Evolutionary conservation across 352 stramenopile genomes (phyloP), one percentile per base, ranked within the genome.

Genomic region (Globisporangium megalacanthum): DNA sequence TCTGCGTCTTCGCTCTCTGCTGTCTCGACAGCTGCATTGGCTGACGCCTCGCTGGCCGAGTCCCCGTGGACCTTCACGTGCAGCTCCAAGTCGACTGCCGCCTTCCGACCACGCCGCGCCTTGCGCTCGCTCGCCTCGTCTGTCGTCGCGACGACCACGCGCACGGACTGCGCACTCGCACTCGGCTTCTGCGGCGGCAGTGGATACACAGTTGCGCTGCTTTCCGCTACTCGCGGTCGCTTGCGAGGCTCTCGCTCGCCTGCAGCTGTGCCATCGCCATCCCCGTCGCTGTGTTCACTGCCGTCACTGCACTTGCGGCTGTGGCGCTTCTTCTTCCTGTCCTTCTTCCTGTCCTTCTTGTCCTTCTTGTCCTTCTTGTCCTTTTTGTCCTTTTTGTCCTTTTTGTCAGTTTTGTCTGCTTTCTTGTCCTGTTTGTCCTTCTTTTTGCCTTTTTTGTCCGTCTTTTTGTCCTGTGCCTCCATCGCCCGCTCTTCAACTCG

Each of bases 61-160:
- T 49, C 49, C n/a, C 61, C 67, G 59, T 58, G 60, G 19, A 86
- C 66, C 33, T 86, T 72, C 59, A 88, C 66, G 14, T 88, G 68
- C 19, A 86, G 64, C 41, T 85, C 76, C 57, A 88, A 56, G 41
- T 86, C 78, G n/a, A 77, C 69, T 33, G 66, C 74, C 36, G 73
- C 52, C 9, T 55, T 72, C 8, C 63, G 60, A 13, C 46, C 56
- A 10, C 64, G 63, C n/a, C 69, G 45, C 13, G 69, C 69, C 52
- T 72, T 71, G 33, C 67, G 69, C 47, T 86, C 72, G 29, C 65
- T 77, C 19, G 72, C 73, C 54, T 86, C 75, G 45, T 86, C 78
- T 0, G 66, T 72, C 14, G 73, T 79, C 13, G 66, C 69, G 17
- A 88, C 73, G 7, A 37, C 64, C 15, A 88, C 78, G 53, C 81